Evolutionary conservation across 148 eudicot species (phyloP).

Genomic region (Mesembryanthemum crystallinum): DNA sequence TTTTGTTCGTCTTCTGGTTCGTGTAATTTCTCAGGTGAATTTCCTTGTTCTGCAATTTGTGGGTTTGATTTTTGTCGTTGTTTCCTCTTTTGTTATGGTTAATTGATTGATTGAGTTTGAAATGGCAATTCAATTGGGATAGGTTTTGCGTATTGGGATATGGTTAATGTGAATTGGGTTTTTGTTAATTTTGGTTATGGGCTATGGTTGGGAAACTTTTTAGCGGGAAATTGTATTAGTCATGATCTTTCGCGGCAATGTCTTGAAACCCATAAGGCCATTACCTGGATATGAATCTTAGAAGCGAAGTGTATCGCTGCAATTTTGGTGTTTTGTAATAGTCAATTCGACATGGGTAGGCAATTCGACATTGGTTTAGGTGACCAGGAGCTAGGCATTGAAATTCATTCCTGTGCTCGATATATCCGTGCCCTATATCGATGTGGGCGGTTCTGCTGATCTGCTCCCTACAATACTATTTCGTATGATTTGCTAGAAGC

Average conservation of each 20-base stretch:
- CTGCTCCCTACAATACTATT: too few species aligned
- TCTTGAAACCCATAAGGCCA: too few species aligned
- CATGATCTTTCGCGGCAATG: too few species aligned
- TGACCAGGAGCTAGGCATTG: too few species aligned
- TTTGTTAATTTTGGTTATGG: background rate
- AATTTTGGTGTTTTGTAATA: background rate
- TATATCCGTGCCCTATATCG: too few species aligned
- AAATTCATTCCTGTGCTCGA: too few species aligned
- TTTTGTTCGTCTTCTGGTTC: conserved; percentile 31
- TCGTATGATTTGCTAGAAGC: too few species aligned
- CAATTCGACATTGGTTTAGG: background rate
- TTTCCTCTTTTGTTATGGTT: background rate
- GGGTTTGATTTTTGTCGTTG: background rate
- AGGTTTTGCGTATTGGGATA: background rate
- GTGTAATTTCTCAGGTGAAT: conserved; percentile 32
- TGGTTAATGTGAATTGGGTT: background rate
- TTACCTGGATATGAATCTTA: too few species aligned
- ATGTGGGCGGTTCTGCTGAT: too few species aligned
- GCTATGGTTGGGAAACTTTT: background rate
- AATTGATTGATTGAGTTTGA: background rate
- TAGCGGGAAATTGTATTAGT: background rate
- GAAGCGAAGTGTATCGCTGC: background rate
- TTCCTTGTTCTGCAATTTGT: background rate
- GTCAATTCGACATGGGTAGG: too few species aligned
- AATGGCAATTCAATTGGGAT: background rate